These are phyloP conservation scores for Onygena corvina DNA, from an alignment of 2,329 filamentous ascomycete genomes.

Conservation along the genomic window DNA sequence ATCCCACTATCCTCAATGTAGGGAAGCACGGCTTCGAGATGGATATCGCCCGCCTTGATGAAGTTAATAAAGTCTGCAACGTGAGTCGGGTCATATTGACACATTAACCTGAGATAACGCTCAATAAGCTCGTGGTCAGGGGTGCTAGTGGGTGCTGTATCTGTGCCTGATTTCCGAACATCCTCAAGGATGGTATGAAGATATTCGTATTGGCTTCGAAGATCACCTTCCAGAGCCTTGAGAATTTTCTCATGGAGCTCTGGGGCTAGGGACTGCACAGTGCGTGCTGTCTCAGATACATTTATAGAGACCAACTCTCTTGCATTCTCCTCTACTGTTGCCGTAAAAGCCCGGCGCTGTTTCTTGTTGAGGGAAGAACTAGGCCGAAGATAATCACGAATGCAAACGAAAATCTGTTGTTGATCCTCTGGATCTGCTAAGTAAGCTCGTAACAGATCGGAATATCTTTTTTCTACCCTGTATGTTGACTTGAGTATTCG, in stretches of 20 bases:
- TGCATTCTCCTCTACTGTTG: constrained; percentile 54
- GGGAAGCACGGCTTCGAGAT: constrained; percentile 67
- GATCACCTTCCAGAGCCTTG: constrained; percentile 47
- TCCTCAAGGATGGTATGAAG: constrained; percentile 64
- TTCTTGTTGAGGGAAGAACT: constrained; percentile 53
- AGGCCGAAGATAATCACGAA: constrained; percentile 60
- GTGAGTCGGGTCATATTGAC: constrained; percentile 65
- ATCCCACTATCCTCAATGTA: constrained; percentile 81
- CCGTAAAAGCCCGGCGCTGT: constrained; percentile 59
- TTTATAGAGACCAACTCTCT: constrained; percentile 55
- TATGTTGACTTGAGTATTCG: constrained; percentile 86
- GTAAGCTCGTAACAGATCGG: constrained; percentile 64
- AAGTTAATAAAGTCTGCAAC: constrained; percentile 74
- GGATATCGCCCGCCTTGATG: constrained; percentile 64
- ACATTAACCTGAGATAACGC: constrained; percentile 82
- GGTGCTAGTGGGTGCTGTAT: constrained; percentile 22
- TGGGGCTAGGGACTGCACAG: constrained; percentile 42
- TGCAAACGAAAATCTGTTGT: constrained; percentile 63
- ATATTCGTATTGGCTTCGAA: constrained; percentile 61
- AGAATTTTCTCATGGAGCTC: constrained; percentile 57
- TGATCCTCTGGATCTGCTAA: constrained; percentile 74
- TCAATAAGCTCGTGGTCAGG: constrained; percentile 56
- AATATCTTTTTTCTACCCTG: constrained; percentile 64
- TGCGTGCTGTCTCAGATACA: constrained; percentile 51
- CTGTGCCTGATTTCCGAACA: constrained; percentile 27